Conservation (phyloP, 108 stramenopile species). For the Nitzschia putrida region DNA sequence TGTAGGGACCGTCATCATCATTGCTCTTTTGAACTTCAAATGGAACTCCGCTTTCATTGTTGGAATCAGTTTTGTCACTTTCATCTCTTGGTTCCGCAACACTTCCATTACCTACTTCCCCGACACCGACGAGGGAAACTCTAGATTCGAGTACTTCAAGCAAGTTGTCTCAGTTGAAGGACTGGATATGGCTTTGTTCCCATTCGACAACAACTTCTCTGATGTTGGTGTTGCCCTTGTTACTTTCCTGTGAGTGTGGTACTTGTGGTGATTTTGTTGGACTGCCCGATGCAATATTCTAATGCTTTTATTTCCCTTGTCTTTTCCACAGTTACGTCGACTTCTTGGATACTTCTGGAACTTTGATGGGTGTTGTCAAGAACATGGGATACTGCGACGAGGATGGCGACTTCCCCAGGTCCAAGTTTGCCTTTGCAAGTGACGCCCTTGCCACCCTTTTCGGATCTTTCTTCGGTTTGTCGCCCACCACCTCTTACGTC, state of each 20-base stretch:
- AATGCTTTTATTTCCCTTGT: conserved; percentile 16
- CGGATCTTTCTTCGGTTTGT: too few relatives aligned
- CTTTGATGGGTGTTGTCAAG: conserved; percentile 42
- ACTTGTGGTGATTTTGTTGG: background rate
- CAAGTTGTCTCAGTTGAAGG: conserved; percentile 54
- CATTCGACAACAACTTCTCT: too few relatives aligned
- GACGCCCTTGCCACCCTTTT: too few relatives aligned
- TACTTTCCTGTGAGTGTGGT: conserved; percentile 31
- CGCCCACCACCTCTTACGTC: too few relatives aligned
- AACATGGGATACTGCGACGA: too few relatives aligned
- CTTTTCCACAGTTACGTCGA: conserved; percentile 43
- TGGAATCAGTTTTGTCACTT: conserved; percentile 59
- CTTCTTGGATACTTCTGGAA: conserved; percentile 66
- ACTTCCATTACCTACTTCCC: conserved; percentile 66
- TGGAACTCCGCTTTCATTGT: conserved; percentile 44
- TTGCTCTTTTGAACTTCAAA: conserved; percentile 42
- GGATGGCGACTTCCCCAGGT: too few relatives aligned
- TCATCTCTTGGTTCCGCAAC: too few relatives aligned
- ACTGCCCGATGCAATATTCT: too few relatives aligned
- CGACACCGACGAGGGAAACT: conserved; percentile 46
- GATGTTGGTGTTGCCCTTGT: conserved; percentile 55
- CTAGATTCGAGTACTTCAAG: conserved; percentile 58
- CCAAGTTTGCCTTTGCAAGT: too few relatives aligned
- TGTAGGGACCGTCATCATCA: conserved; percentile 39
- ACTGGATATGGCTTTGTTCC: conserved; percentile 43